Percentiles rank a stretch among this genome's conserved stretches.
phyloP scores from a whole-genome alignment of 2,329 filamentous ascomycete species.

The Penicillium sp. region DNA sequence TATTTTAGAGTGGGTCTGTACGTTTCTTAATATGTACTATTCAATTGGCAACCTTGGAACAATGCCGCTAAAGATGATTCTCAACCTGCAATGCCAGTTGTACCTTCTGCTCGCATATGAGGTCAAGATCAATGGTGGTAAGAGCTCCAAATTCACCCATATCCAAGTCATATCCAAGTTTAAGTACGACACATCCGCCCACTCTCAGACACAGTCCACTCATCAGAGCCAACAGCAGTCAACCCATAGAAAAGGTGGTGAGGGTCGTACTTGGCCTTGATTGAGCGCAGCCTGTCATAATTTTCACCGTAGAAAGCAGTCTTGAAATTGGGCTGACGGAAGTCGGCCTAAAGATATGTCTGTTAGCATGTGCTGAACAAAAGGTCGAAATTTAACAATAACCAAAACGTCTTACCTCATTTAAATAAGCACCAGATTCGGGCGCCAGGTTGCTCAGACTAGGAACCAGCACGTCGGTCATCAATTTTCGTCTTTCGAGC shows the following conservation, averaged over 20 bases:
- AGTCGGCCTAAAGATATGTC: slow-evolving; percentile 19
- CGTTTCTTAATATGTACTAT: too few species aligned
- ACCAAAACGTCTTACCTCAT: slow-evolving; percentile 17
- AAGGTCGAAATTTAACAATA: background rate
- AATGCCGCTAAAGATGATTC: too few species aligned
- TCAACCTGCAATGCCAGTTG: background rate
- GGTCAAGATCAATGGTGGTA: background rate
- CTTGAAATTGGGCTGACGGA: slow-evolving; percentile 37
- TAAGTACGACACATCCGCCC: slow-evolving; percentile 4
- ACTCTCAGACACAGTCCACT: slow-evolving; percentile 7
- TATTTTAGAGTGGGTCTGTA: too few species aligned
- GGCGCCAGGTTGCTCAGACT: slow-evolving; percentile 39
- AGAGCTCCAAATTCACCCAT: background rate
- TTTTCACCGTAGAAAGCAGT: slow-evolving; percentile 40
- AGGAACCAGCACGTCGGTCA: slow-evolving; percentile 43
- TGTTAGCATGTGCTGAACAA: background rate
- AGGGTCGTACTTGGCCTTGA: slow-evolving; percentile 44
- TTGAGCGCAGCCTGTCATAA: slow-evolving; percentile 31
- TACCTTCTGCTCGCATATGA: background rate
- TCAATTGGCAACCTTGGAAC: too few species aligned
- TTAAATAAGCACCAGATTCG: slow-evolving; percentile 27
- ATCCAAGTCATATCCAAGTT: background rate
- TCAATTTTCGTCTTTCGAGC: slow-evolving; percentile 29
- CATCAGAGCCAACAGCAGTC: slow-evolving; percentile 11
- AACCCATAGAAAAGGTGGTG: slow-evolving; percentile 34